These are phyloP conservation scores for Fusarium veterinarium DNA, from an alignment of 2,329 filamentous ascomycete species.

Conservation along the genomic window DNA sequence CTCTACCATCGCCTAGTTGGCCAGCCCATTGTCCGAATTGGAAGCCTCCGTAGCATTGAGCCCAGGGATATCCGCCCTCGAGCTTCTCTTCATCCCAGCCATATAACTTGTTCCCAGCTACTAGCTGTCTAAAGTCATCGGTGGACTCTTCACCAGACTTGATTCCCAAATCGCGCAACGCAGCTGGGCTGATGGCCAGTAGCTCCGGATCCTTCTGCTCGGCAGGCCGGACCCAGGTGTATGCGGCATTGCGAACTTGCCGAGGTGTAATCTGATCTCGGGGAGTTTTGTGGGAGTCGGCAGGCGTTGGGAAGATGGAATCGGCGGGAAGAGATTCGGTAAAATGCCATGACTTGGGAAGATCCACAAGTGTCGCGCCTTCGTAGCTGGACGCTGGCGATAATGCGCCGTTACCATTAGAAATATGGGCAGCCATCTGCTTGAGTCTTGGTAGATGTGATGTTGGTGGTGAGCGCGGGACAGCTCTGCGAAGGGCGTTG, in stretches of 20 bases:
- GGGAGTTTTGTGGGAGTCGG: slow-evolving; percentile 82
- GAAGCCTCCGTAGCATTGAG: slow-evolving; percentile 94
- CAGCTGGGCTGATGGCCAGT: slow-evolving; percentile 81
- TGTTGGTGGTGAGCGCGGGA: slow-evolving; percentile 43
- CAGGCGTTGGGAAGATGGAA: slow-evolving; percentile 80
- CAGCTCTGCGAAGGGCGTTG: slow-evolving; percentile 47
- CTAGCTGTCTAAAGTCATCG: slow-evolving; percentile 79
- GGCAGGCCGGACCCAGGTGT: slow-evolving; percentile 91
- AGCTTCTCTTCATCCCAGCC: slow-evolving; percentile 77
- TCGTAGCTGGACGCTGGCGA: slow-evolving; percentile 25
- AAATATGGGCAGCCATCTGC: slow-evolving; percentile 50
- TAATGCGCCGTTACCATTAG: slow-evolving; percentile 47
- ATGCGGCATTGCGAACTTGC: slow-evolving; percentile 85
- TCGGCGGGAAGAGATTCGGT: slow-evolving; percentile 80
- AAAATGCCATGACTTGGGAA: slow-evolving; percentile 74
- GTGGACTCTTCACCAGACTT: slow-evolving; percentile 73
- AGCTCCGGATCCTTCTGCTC: slow-evolving; percentile 78
- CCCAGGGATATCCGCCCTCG: slow-evolving; percentile 91
- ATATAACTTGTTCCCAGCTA: slow-evolving; percentile 84
- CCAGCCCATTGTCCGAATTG: slow-evolving; percentile 91
- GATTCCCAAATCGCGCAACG: slow-evolving; percentile 85
- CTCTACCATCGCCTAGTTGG: slow-evolving; percentile 92
- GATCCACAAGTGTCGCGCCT: slow-evolving; percentile 60
- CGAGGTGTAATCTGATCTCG: slow-evolving; percentile 82
- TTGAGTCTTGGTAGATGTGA: slow-evolving; percentile 38